Evolutionary conservation across 2,329 filamentous ascomycete species (phyloP).

Genomic region (Penicillium hordei): DNA sequence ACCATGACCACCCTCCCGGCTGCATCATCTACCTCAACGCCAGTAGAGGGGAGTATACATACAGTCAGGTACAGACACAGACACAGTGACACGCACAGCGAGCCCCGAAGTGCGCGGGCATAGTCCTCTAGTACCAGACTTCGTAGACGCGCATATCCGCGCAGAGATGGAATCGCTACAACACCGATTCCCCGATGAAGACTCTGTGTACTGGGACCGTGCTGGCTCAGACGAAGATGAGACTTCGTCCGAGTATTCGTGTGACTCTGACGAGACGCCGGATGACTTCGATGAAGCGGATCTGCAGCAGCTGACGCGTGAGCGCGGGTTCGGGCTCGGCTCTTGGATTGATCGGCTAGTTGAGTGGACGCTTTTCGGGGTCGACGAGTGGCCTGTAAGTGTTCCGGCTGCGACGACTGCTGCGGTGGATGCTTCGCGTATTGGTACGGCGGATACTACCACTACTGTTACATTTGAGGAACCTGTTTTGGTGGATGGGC

Average conservation of each 20-base stretch:
- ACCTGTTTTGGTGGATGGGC: not conserved
- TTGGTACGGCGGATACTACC: conserved; percentile 20
- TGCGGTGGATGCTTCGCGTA: conserved; percentile 9
- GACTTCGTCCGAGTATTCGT: conserved; percentile 36
- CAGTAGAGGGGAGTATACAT: not conserved
- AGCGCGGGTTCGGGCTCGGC: conserved; percentile 57
- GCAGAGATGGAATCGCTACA: conserved; percentile 40
- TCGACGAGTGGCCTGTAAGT: conserved; percentile 45
- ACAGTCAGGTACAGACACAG: conserved; percentile 1
- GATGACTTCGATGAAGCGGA: conserved; percentile 54
- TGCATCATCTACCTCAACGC: conserved; percentile 3
- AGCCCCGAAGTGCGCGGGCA: conserved; percentile 20
- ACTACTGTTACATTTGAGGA: conserved; percentile 28
- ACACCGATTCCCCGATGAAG: conserved; percentile 22
- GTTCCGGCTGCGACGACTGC: conserved; percentile 2
- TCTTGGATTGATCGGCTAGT: conserved; percentile 59
- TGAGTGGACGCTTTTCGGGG: conserved; percentile 57
- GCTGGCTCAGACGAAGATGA: conserved; percentile 16
- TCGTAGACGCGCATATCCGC: conserved; percentile 48
- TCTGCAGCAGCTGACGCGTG: conserved; percentile 51
- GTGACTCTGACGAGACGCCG: conserved; percentile 15
- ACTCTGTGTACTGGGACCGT: conserved; percentile 15
- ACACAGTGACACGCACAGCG: conserved; percentile 1
- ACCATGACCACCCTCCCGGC: conserved; percentile 35
- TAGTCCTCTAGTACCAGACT: conserved; percentile 45